A percentile compares a stretch with the other conserved stretches of the same genome.
Conservation (phyloP, 352 stramenopile species). For the Globisporangium sylvaticum region DNA sequence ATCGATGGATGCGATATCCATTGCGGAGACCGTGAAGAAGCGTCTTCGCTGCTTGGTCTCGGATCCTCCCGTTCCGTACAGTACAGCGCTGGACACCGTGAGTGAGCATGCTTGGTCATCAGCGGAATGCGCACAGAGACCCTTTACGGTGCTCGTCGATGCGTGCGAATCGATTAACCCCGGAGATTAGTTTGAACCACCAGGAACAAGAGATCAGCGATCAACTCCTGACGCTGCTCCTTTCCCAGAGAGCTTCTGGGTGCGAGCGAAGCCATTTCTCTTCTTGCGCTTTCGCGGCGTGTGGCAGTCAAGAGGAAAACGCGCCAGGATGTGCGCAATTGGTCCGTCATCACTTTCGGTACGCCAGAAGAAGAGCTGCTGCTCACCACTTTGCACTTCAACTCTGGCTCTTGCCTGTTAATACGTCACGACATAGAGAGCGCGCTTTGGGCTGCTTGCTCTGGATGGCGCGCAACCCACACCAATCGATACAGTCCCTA, state of each 20-base stretch:
- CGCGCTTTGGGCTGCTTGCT: no score
- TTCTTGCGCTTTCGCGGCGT: not conserved
- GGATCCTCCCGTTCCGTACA: not conserved
- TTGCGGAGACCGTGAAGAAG: not conserved
- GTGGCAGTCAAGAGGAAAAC: not conserved
- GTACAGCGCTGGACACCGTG: not conserved
- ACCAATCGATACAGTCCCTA: no score
- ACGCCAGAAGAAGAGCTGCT: not conserved
- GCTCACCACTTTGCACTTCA: not conserved
- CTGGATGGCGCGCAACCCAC: no score
- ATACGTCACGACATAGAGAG: not conserved
- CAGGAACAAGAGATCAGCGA: not conserved
- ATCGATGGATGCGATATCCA: not conserved
- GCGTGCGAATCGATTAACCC: not conserved
- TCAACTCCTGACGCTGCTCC: not conserved
- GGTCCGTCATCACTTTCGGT: not conserved
- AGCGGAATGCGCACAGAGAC: not conserved
- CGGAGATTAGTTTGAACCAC: not conserved
- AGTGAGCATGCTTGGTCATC: not conserved
- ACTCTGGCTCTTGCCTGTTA: not conserved
- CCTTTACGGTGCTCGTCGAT: not conserved
- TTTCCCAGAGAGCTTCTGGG: not conserved
- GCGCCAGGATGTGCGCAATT: not conserved
- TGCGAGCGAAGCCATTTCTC: not conserved
- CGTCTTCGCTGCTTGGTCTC: not conserved